These are phyloP conservation scores for Hygrophorus pudorinus DNA, from an alignment of 768 basidiomycete species.

Conservation along the genomic window DNA sequence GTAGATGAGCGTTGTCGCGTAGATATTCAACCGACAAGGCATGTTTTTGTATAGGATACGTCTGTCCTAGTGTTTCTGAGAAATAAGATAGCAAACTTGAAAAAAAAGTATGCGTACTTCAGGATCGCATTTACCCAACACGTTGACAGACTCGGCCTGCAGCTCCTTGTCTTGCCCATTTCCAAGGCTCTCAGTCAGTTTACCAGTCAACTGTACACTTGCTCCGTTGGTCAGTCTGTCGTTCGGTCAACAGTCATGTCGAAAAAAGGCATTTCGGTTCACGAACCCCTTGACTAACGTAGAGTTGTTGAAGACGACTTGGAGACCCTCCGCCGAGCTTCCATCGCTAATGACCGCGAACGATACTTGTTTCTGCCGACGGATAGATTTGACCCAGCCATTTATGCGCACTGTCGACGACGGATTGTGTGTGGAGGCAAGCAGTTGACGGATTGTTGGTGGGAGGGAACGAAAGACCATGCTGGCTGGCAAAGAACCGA, in stretches of 20 bases:
- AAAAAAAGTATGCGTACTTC: slow-evolving; percentile 21
- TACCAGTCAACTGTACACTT: slow-evolving; percentile 31
- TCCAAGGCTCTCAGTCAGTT: slow-evolving; percentile 33
- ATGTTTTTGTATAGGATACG: slow-evolving; percentile 91
- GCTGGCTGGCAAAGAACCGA: too few relatives aligned
- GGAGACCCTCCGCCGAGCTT: slow-evolving; percentile 56
- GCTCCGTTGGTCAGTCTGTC: slow-evolving; percentile 33
- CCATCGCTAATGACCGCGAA: slow-evolving; percentile 83
- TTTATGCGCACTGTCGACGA: slow-evolving; percentile 25
- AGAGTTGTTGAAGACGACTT: slow-evolving; percentile 57
- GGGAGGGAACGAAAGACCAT: too few relatives aligned
- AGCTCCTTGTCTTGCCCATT: slow-evolving; percentile 40
- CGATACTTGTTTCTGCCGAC: slow-evolving; percentile 80
- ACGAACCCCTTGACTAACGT: slow-evolving; percentile 23
- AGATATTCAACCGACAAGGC: slow-evolving; percentile 68
- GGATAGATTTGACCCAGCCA: slow-evolving; percentile 82
- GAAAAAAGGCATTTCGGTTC: too few relatives aligned
- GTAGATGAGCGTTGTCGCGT: slow-evolving; percentile 81
- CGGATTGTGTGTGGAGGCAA: slow-evolving; percentile 9
- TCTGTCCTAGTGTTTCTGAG: slow-evolving; percentile 26
- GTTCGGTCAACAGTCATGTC: too few relatives aligned
- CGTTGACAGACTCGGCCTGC: slow-evolving; percentile 29
- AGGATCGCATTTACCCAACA: slow-evolving; percentile 39
- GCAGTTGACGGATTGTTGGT: slow-evolving; percentile 22
- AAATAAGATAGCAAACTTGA: background rate